phyloP scores from a whole-genome alignment of 2,329 filamentous ascomycete genomes.

The Coleophoma crateriformis region DNA sequence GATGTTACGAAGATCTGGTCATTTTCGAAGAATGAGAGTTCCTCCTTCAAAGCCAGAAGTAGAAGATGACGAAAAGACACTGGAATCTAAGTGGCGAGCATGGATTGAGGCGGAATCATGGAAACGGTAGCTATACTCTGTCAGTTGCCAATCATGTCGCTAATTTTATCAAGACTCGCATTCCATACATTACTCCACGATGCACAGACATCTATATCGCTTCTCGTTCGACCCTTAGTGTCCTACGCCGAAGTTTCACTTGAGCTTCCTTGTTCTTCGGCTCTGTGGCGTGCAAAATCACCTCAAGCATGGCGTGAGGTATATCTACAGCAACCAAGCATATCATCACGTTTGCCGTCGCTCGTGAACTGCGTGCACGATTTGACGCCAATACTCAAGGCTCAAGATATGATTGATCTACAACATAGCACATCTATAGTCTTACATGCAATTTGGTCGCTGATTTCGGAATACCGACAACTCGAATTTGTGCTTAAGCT shows the following conservation, averaged over 20 bases:
- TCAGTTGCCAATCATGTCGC: conserved; percentile 1
- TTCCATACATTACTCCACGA: conserved; percentile 63
- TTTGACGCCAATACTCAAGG: conserved; percentile 2
- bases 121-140: conserved; percentile 43
- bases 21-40: conserved; percentile 40
- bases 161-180: conserved; percentile 39
- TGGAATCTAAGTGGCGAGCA: conserved; percentile 59
- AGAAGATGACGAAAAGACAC: conserved; percentile 48
- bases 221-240: conserved; percentile 58
- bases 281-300: conserved; percentile 60
- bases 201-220: conserved; percentile 60
- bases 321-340: conserved; percentile 34
- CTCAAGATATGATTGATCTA: conserved; percentile 43
- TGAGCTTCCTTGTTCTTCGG: conserved; percentile 55
- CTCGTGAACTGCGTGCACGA: conserved; percentile 11
- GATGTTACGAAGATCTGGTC: conserved; percentile 44
- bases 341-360: conserved; percentile 6
- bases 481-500: conserved; percentile 32
- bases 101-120: conserved; percentile 63
- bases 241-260: conserved; percentile 65
- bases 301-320: conserved; percentile 59
- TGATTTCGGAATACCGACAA: conserved; percentile 62
- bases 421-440: conserved; percentile 54
- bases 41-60: conserved; percentile 45
- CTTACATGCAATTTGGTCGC: conserved; percentile 58